A percentile compares a stretch with the other conserved stretches of the same genome.
phyloP scores from a whole-genome alignment of 495 filamentous ascomycete genomes.

The Aspergillus haitiensis region DNA sequence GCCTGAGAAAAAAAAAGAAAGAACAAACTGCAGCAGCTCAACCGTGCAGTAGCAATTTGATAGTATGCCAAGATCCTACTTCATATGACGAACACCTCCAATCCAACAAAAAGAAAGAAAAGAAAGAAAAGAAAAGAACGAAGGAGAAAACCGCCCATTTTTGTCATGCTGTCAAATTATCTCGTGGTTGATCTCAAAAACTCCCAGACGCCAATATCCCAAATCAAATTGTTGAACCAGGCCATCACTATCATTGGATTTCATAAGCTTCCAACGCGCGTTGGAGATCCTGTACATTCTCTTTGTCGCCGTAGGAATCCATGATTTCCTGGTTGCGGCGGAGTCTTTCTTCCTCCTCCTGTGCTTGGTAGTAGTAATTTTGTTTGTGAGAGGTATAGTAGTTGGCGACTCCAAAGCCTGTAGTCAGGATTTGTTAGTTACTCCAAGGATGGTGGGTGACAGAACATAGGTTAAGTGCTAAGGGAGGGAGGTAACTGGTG shows the following conservation, averaged over 20 bases:
- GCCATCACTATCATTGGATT: slow-evolving; percentile 5
- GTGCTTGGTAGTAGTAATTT: slow-evolving; percentile 13
- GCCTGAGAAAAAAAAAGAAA: too few species aligned
- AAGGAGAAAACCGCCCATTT: too few species aligned
- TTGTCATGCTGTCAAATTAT: too few species aligned
- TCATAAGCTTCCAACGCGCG: slow-evolving; percentile 58
- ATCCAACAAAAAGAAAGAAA: too few species aligned
- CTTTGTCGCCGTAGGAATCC: slow-evolving; percentile 62
- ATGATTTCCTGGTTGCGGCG: slow-evolving; percentile 39
- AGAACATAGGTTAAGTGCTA: not conserved
- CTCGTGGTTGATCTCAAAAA: too few species aligned
- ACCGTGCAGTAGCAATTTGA: too few species aligned
- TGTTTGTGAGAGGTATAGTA: slow-evolving; percentile 27
- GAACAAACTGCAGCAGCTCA: too few species aligned
- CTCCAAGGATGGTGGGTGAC: not conserved
- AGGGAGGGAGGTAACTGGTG: not conserved
- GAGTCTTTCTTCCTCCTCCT: slow-evolving; percentile 39
- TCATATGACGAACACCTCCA: too few species aligned
- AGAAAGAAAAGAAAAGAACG: too few species aligned
- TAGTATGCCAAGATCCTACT: too few species aligned
- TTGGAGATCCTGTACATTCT: slow-evolving; percentile 56
- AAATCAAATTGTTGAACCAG: too few species aligned
- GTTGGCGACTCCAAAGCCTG: slow-evolving; percentile 38
- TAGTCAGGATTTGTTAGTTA: not conserved
- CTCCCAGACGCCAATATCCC: too few species aligned